Evolutionary conservation across 2,329 filamentous ascomycete genomes (phyloP).

Genomic region (Bipolaris oryzae): DNA sequence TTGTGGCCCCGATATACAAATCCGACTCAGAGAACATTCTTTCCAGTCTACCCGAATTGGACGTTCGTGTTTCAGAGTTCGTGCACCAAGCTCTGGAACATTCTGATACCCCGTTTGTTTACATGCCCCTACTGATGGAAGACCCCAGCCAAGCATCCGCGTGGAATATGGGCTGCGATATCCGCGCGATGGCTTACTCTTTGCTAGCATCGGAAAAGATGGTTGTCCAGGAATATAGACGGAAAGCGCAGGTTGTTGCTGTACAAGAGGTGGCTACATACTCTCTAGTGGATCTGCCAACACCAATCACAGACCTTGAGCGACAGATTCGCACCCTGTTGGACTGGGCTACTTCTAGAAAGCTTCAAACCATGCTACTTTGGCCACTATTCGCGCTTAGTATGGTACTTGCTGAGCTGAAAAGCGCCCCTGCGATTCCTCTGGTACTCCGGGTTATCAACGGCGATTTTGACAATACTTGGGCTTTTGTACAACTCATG

Average conservation of each 20-base stretch:
- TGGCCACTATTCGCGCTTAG: conserved; percentile 38
- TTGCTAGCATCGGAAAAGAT: conserved; percentile 30
- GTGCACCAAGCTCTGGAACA: conserved; percentile 28
- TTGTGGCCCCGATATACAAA: conserved; percentile 11
- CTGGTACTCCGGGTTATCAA: conserved; percentile 31
- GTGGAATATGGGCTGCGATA: conserved; percentile 48
- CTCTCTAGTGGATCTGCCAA: conserved; percentile 3
- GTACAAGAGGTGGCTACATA: conserved; percentile 27
- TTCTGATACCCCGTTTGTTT: conserved; percentile 53
- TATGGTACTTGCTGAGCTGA: conserved; percentile 29
- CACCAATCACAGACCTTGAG: conserved; percentile 18
- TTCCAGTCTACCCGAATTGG: conserved; percentile 29
- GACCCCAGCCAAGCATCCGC: conserved; percentile 52
- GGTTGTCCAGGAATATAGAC: conserved; percentile 45
- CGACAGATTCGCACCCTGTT: conserved; percentile 20
- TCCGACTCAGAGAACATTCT: neutral
- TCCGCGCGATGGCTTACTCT: conserved; percentile 50
- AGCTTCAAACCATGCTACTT: conserved; percentile 17
- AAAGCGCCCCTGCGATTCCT: conserved; percentile 25
- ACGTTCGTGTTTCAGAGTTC: conserved; percentile 44
- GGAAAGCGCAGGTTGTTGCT: conserved; percentile 44
- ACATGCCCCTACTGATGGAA: conserved; percentile 67
- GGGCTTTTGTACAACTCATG: conserved; percentile 48
- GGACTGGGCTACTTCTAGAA: conserved; percentile 22
- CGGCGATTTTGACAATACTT: conserved; percentile 42